Base-by-base conservation (phyloP, 805 yeast genomes). In the Saturnispora zaruensis region DNA sequence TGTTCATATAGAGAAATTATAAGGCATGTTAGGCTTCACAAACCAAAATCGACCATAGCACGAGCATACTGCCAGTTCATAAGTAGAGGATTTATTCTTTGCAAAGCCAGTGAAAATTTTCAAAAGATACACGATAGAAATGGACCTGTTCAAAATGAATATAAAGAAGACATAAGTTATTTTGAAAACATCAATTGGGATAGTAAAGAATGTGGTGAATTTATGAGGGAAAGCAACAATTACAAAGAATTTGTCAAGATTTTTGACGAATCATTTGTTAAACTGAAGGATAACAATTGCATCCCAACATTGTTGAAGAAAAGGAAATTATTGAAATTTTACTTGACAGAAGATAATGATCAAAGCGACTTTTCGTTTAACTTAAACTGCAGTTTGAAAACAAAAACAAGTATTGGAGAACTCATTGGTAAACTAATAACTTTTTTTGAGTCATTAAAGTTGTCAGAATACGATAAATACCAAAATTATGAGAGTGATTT, bases 281-380 rank as follows among this genome's bases (percentile, higher is more conserved):
- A 18, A 16, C 21, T 45, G 20, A 45, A 45, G 25, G 26, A 16
- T 24, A 25, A 45, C n/a, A 45, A 36, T 5, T 34, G 41, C 14
- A 45, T 30, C 5, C 13, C 23, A 16, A 45, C 47, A 9, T 18
- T 34, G 13, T 40, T 38, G 40, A 46, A 41, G 16, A 46, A 30
- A n/a, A 45, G 47, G 30, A 45, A 45, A 34, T 34, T 45, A 25
- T 36, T 45, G 26, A 45, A 33, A 8, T 45, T 45, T 45, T 45
- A 45, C 11, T 45, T 45, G 37, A 24, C 47, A 26, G 42, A 45
- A 41, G 41, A 28, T 4, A 28, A 21, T 45, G 47, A 45, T 36
- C 13, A 18, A 4, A 21, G 24, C n/a, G 37, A 37, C 6, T 45
- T 28, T 32, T 32, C 41, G 5, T 45, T 45, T 7, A 34, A 37